Evolutionary conservation across 306 rosid genomes (phyloP).

Genomic region (Arachis hypogaea): DNA sequence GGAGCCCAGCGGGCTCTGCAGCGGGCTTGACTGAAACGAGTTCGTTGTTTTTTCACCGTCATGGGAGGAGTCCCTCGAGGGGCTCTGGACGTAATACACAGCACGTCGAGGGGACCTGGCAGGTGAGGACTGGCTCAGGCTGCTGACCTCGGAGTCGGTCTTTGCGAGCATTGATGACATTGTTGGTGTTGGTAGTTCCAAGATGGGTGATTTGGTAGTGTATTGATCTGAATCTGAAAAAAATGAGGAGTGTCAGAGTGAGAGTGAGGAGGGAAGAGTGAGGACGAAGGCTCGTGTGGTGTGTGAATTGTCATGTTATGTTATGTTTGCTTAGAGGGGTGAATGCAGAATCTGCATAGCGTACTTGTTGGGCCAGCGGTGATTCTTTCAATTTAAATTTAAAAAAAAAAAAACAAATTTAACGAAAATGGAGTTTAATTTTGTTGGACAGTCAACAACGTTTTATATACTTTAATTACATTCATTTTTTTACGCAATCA

Average conservation of each 20-base stretch:
- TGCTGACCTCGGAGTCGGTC: constrained; percentile 93
- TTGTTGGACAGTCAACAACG: no score
- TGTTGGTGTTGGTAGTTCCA: not conserved
- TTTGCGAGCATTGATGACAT: constrained; percentile 57
- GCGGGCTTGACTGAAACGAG: constrained; percentile 81
- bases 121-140: constrained; percentile 80
- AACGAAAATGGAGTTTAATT: no score
- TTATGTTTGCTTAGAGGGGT: not conserved
- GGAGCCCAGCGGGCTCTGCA: constrained; percentile 84
- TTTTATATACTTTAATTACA: no score
- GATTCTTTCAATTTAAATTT: not conserved
- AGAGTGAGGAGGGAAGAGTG: not conserved
- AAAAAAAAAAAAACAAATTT: no score
- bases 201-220: not conserved
- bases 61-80: constrained; percentile 83
- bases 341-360: constrained; percentile 43
- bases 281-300: not conserved
- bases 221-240: not conserved
- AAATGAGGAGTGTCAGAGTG: not conserved
- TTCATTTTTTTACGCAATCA: no score
- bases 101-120: constrained; percentile 66
- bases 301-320: not conserved
- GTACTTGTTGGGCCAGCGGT: constrained; percentile 41
- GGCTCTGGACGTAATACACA: constrained; percentile 84
- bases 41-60: constrained; percentile 91